Evolutionary conservation across 2,329 filamentous ascomycete genomes (phyloP), one percentile per base, ranked within the genome.

Genomic region (Penicillium sp.): DNA sequence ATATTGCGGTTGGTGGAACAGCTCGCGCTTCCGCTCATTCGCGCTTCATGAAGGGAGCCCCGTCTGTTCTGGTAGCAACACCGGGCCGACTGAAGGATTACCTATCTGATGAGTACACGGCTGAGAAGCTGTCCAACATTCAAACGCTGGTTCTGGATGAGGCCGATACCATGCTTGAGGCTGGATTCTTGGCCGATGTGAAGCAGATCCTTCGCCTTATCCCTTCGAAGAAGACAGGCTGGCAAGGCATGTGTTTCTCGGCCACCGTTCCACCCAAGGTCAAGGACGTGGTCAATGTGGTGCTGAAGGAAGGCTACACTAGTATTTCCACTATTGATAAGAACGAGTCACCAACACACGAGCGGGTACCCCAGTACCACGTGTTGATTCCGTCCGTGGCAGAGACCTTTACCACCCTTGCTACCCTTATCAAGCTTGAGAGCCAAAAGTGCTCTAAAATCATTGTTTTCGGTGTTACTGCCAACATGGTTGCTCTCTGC

Each of bases 231-330:
- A 74, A 67, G 55, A 64, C 61, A 7, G 79, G 78, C 35, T 72
- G 70, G 70, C 70, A 72, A 51, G 81, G 80, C 53, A 85, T 97
- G 69, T 87, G 97, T 70, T 96, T 95, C 75, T 96, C 92, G 16
- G 93, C 93, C 49, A 98, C 93, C 16, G 89, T 97, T 44, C 91
- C 93, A 46, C 84, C 85, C 58, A 85, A 91, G 61, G 92, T 98
- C 54, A 87, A 96, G 59, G 79, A 85, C 47, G 82, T 97, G 21
- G 91, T 93, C 47, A 85, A 87, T 58, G 78, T 81, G 63, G 91
- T 91, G 3, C 52, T 72, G 56, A 65, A 63, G 27, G 55, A 55
- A 22, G 81, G 91, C 63, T 96, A 96, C 74, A 87, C 93, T 71
- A 96, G 92, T 68, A 88, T 96, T 57, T 90, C 93, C 71, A 96